Base-by-base conservation (phyloP, 78 protist species). In the Anaeramoeba flamelloides region DNA sequence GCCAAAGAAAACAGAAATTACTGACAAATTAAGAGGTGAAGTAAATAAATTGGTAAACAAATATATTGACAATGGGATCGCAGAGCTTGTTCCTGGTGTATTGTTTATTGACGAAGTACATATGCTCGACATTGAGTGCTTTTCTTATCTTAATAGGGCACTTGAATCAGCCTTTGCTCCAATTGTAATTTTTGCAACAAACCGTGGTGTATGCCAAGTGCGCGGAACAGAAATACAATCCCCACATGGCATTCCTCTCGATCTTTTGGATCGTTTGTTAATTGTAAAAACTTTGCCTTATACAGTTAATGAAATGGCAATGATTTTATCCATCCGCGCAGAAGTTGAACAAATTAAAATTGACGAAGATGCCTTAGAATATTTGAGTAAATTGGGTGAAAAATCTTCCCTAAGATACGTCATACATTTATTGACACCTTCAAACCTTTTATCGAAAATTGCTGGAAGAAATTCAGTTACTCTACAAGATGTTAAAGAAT, bases 91-190 rank as follows among this genome's bases (percentile, higher is more conserved):
- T 38, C 99, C 99, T 0, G 99, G 99, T 76, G 99, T 98, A 17
- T 89, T 98, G 40, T 96, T 98, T 83, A 88, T 98, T 38, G 99
- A 98, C 77, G 99, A 98, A 89, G 97, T 94, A 38, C 99, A 98
- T 88, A 98, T 98, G 99, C 92, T 98, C 76, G 99, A 98, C 86
- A 87, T 98, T 26, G 99, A 98, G 86, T 95, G 99, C 91, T 98
- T 98, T 88, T 90, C 99, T 1, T 98, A 85, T 86, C 87, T 98
- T 36, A 95, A 98, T 92, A 85, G 95, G 1, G 99, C 99, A 3
- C 89, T 98, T 36, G 99, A 98, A 85, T 87, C 94, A 2, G 82
- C 94, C 0, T 82, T 95, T 22, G 95, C 99, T 3, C 99, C 99
- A 4, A 93, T 98, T 41, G 99, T 98, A 38, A 88, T 98, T 38